Evolutionary conservation across 139 green algal species (phyloP), one percentile per base, ranked within the genome.

Genomic region (Klebsormidium nitens): DNA sequence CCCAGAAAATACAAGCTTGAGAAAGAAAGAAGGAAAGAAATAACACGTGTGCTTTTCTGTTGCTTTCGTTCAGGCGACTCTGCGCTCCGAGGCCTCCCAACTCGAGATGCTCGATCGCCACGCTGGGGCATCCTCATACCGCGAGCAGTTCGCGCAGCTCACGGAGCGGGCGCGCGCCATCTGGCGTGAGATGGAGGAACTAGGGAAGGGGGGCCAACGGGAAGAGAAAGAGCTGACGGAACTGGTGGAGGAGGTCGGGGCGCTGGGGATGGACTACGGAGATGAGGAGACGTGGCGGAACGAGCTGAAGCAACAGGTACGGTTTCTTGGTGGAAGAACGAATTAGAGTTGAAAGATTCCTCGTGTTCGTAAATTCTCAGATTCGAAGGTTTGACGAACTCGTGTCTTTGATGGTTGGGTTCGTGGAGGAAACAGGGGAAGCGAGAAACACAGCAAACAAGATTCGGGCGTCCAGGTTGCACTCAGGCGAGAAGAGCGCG

Each of bases 61-160:
- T 66, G 11, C 42, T 5, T 44, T n/a, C 29, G 4, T 5, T 23
- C 37, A 69, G 64, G 36, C 11, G 14, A 36, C 67, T 0, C 57
- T 75, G 5, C 29, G 49, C 11, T 50, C n/a, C 8, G 57, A 63
- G 23, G 46, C 14, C 19, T 44, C 67, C 32, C 67, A 75, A 29
- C 17, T 75, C 32, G 5, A 11, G 46, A 36, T 75, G 28, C 67
- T 75, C 17, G 67, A 75, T 36, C 14, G 60, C 19, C 34, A 58
- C 1, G 67, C 67, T 19, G 37, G 0, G n/a, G 58, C 58, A 6
- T 69, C 37, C 6, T 14, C 28, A 17, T 2, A 14, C 4, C 14
- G n/a, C 2, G 48, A 5, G 14, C 23, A 64, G 52, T 69, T 75
- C 31, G 67, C 11, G 36, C 26, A 59, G 17, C 3, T 75, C 26